Conservation (phyloP, 345 rosid genomes). For the Angophora floribunda region DNA sequence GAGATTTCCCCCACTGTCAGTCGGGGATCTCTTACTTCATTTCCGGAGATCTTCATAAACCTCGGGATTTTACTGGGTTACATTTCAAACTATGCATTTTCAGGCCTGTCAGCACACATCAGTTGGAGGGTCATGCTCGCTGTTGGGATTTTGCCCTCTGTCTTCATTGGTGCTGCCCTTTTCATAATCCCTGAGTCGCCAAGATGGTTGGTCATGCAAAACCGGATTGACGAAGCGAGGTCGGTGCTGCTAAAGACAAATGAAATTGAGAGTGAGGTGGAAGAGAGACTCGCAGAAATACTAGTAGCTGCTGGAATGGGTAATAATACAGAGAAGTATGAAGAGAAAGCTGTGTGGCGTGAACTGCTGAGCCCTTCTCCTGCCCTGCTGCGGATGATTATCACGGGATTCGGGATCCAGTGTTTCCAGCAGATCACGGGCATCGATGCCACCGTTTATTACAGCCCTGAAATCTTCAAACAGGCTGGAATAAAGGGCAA, state of each 20-base stretch:
- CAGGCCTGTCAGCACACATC: constrained; percentile 51
- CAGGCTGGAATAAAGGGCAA: constrained; percentile 53
- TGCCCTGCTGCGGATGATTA: constrained; percentile 49
- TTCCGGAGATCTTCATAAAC: constrained; percentile 82
- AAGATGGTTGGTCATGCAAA: constrained; percentile 80
- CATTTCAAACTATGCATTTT: constrained; percentile 79
- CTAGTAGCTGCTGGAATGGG: constrained; percentile 47
- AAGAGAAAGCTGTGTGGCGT: constrained; percentile 69
- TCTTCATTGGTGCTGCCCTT: constrained; percentile 65
- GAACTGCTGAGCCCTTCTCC: constrained; percentile 74
- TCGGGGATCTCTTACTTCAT: constrained; percentile 76
- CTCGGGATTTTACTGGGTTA: constrained; percentile 84
- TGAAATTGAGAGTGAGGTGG: constrained; percentile 61
- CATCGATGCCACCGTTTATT: constrained; percentile 73
- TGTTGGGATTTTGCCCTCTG: constrained; percentile 77
- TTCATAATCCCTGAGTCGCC: constrained; percentile 90
- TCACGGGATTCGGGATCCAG: constrained; percentile 78
- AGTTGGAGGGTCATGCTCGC: constrained; percentile 94
- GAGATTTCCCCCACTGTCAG: constrained; percentile 65
- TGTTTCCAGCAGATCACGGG: constrained; percentile 87
- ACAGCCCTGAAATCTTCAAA: constrained; percentile 68
- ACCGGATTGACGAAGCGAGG: constrained; percentile 65
- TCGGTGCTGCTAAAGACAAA: constrained; percentile 64
- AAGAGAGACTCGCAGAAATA: constrained; percentile 75
- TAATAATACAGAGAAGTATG: constrained; percentile 19